Base-by-base conservation (phyloP, 371 early-diverging fungal genomes). In the Apophysomyces trapeziformis region DNA sequence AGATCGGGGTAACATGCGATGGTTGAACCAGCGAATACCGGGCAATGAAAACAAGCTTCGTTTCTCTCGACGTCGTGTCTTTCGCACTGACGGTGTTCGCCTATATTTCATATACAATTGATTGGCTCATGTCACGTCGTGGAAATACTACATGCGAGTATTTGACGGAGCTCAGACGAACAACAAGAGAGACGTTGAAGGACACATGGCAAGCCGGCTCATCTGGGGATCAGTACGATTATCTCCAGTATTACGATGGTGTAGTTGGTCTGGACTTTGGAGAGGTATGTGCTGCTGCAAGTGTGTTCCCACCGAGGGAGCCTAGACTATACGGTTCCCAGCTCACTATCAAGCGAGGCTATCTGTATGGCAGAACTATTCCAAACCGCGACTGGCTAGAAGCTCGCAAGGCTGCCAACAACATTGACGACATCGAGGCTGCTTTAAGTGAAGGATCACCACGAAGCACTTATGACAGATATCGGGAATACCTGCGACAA, bases 351-450 rank as follows among this genome's bases (percentile, higher is more conserved):
- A 60, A 60, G 60, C 60, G 60, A 36, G 60, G 60, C 21, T 60
- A 39, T 41, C 16, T 60, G 39, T 60, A 60, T 46, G 60, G 39
- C 37, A 36, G 60, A 60, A 43, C 39, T 39, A 60, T 60, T 18
- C 60, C 60, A 60, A 60, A 38, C 41, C 60, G 60, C 39, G 60
- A 60, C 60, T 60, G 60, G 60, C 60, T 60, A 12, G 43, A 39
- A 21, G 41, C 38, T 43, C 60, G 58, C 58, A 58, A 36, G 58
- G 21, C 35, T 36, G 58, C 37, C 37, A 37, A 41, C 41, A 26
- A 26, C 26, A 26, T 26, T 26, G 26, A 26, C 1, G 26, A 26
- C 26, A 0, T 26, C 26, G 26, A 26, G 26, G 26, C 26, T 26
- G 26, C 26, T 26, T 26, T 26, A 26, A 26, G 26, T 26, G 26